Evolutionary conservation across 495 filamentous ascomycete genomes (phyloP), one percentile per base, ranked within the genome.

Genomic region (Penicillium turbatum): DNA sequence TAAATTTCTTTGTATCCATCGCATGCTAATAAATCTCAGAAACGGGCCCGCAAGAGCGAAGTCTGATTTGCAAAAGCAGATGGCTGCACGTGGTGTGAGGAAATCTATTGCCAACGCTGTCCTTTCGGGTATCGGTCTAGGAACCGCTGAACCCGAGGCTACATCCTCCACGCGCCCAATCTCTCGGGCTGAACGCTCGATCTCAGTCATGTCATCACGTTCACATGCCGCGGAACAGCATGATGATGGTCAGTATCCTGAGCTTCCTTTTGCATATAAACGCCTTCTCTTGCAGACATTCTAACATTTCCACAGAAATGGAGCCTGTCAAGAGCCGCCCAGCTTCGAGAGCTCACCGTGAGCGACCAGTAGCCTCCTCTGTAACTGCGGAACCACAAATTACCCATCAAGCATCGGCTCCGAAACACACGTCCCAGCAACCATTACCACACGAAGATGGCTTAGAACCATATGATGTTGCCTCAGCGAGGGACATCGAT

Each of bases 71-170:
- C 90, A 92, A 72, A 86, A 79, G 49, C 89, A 95, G 62, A 64
- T 97, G 47, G 82, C 83, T 63, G 82, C 79, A 51, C 84, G 86
- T 61, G 86, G 88, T 58, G 89, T 97, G 30, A 79, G 92, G 40
- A 88, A 87, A 58, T 85, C 89, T 7, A 96, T 96, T 63, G 86
- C 86, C 39, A 79, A 81, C 21, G 84, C 86, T 41, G 90, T 97
- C 48, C 73, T 89, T 15, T 78, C 85, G 32, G 85, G 87, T 49
- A 80, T 96, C 41, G 83, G 78, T 15, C 75, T 88, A 26, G 57
- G 56, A 2, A 43, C 60, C 7, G 56, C 43, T 13, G 66, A 70
- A 15, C 56, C 65, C 9, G 64, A 69, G 26, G 58, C 58, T 12
- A 43, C 55, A 24, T 43, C 59, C 30, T 57, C 59, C 37, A 52